Evolutionary conservation across 345 rosid species (phyloP).

Genomic region (Microcos paniculata): DNA sequence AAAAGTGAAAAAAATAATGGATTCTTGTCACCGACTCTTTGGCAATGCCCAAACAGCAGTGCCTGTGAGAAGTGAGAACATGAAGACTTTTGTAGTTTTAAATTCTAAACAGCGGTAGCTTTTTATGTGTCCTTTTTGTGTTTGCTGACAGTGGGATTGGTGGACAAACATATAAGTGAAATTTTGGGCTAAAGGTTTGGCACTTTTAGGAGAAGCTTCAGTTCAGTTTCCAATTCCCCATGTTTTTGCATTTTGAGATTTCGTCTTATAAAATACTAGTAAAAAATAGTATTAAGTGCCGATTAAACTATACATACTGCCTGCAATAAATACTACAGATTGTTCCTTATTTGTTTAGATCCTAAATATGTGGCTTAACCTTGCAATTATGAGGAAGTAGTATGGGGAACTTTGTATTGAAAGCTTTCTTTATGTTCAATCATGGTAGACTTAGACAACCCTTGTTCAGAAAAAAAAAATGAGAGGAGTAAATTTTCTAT

Average conservation of each 20-base stretch:
- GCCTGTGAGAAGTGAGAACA: not conserved
- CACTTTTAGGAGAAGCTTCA: constrained; percentile 8
- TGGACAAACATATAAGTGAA: not conserved
- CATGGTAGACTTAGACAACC: not conserved
- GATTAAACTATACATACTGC: not conserved
- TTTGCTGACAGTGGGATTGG: constrained; percentile 11
- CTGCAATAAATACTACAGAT: not conserved
- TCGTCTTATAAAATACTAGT: not conserved
- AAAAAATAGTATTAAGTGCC: not conserved
- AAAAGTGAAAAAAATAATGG: not conserved
- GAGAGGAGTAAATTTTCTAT: too few relatives aligned
- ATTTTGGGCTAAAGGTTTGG: constrained; percentile 4
- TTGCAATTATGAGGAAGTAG: too few relatives aligned
- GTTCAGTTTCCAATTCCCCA: not conserved
- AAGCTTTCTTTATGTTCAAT: not conserved
- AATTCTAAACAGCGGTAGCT: not conserved
- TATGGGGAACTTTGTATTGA: not conserved
- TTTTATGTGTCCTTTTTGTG: not conserved
- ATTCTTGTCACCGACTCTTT: constrained; percentile 44
- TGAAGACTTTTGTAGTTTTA: not conserved
- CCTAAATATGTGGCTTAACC: too few relatives aligned
- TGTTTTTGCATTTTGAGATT: constrained; percentile 2
- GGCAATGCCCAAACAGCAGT: constrained; percentile 40
- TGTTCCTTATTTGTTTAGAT: too few relatives aligned
- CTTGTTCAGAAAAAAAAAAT: not conserved